Evolutionary conservation across 2,329 filamentous ascomycete species (phyloP).

Genomic region (Neonectria hederae): DNA sequence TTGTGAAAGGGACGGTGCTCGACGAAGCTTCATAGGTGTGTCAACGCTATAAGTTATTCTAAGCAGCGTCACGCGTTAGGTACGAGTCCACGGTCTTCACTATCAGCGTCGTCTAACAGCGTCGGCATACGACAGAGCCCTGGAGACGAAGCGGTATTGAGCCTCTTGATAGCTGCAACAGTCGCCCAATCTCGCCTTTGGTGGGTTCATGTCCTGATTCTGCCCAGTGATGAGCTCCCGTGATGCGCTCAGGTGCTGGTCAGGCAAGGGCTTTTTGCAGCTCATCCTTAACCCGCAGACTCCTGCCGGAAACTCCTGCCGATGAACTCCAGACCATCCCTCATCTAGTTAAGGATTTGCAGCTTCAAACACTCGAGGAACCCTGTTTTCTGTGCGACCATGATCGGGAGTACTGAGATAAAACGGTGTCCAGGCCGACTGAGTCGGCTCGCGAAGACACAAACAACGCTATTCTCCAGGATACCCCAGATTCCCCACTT

Average conservation of each 20-base stretch:
- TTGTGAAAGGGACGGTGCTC: too few species aligned
- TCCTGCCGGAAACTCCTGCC: neutral
- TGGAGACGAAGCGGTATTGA: neutral
- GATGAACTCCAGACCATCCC: neutral
- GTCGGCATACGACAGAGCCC: neutral
- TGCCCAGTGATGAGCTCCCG: neutral
- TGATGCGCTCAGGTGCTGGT: constrained; percentile 3
- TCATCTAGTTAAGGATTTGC: neutral
- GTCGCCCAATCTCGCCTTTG: neutral
- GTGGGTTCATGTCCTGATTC: constrained; percentile 11
- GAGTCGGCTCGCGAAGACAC: neutral
- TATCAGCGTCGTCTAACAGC: neutral
- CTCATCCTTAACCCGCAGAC: neutral
- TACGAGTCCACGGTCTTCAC: neutral
- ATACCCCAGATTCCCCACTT: constrained; percentile 40
- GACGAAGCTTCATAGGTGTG: neutral
- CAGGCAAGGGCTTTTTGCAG: constrained; percentile 1
- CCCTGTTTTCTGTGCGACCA: neutral
- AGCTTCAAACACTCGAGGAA: neutral
- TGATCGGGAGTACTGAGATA: constrained; percentile 4
- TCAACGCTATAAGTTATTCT: too few species aligned
- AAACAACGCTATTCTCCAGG: constrained; percentile 23
- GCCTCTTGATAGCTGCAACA: neutral
- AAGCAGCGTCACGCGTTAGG: neutral
- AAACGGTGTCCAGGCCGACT: constrained; percentile 16